Conservation (phyloP, 345 rosid genomes). For the Carallia brachiata region DNA sequence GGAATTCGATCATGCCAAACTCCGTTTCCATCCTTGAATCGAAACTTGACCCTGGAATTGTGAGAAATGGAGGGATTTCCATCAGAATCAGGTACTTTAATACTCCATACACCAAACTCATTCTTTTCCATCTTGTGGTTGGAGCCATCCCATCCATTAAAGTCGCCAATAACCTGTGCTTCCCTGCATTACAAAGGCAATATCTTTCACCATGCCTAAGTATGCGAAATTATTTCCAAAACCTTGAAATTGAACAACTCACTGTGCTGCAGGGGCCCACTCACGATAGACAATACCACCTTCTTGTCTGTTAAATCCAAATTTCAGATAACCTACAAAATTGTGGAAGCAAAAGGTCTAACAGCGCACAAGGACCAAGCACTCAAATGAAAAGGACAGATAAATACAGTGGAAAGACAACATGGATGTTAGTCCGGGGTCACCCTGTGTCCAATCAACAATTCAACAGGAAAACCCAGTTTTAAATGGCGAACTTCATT, state of each 20-base stretch:
- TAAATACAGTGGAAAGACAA: background rate
- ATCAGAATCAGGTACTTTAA: slow-evolving; percentile 49
- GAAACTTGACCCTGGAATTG: slow-evolving; percentile 69
- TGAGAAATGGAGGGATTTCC: slow-evolving; percentile 69
- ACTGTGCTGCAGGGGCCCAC: slow-evolving; percentile 91
- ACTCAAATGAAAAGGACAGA: background rate
- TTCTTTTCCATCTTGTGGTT: slow-evolving; percentile 70
- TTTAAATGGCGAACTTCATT: background rate
- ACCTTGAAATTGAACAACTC: slow-evolving; percentile 25
- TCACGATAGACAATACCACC: slow-evolving; percentile 61
- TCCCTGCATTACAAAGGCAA: slow-evolving; percentile 44
- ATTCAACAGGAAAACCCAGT: background rate
- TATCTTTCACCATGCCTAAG: background rate
- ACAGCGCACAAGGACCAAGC: background rate
- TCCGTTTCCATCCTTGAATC: slow-evolving; percentile 58
- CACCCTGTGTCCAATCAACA: background rate
- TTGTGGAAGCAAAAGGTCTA: slow-evolving; percentile 8
- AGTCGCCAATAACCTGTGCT: slow-evolving; percentile 73
- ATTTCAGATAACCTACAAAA: slow-evolving; percentile 58
- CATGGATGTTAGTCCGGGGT: background rate
- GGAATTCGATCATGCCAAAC: slow-evolving; percentile 71
- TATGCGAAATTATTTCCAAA: slow-evolving; percentile 1
- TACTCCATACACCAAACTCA: slow-evolving; percentile 76
- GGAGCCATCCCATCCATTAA: slow-evolving; percentile 79
- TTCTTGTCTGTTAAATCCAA: slow-evolving; percentile 68